phyloP scores from a whole-genome alignment of 176 grass and related monocot genomes.

The Musa troglodytarum region DNA sequence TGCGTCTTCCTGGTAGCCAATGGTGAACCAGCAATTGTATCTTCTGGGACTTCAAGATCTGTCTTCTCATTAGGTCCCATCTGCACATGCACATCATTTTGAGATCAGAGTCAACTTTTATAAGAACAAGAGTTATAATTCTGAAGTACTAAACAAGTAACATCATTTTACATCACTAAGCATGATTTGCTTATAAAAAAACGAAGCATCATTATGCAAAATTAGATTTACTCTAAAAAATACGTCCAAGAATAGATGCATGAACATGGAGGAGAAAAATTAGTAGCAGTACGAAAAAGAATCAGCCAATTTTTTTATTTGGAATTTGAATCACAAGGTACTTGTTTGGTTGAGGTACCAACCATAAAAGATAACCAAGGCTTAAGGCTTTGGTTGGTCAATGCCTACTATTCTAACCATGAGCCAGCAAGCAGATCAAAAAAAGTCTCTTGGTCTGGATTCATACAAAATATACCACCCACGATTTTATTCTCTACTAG shows the following conservation, averaged over 20 bases:
- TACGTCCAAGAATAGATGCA: background rate
- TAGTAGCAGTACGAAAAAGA: too few species aligned
- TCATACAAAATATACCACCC: too few species aligned
- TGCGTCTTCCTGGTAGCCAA: constrained; percentile 52
- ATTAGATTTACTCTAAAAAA: background rate
- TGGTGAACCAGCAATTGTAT: constrained; percentile 23
- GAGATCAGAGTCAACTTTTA: background rate
- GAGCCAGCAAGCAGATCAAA: too few species aligned
- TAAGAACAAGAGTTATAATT: background rate
- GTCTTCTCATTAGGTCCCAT: constrained; percentile 65
- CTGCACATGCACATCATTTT: constrained; percentile 15
- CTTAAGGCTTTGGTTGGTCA: too few species aligned
- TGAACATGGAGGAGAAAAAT: background rate
- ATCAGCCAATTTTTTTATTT: too few species aligned
- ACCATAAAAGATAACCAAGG: too few species aligned
- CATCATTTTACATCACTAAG: background rate
- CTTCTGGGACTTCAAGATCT: constrained; percentile 38
- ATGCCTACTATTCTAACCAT: too few species aligned
- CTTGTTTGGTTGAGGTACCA: too few species aligned
- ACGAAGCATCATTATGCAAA: background rate
- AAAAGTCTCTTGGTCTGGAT: too few species aligned
- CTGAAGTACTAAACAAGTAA: background rate
- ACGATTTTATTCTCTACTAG: too few species aligned
- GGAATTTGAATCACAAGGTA: too few species aligned
- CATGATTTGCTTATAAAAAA: background rate